Base-by-base conservation (phyloP, 2,329 filamentous ascomycete species). In the Aspergillus cejpii region DNA sequence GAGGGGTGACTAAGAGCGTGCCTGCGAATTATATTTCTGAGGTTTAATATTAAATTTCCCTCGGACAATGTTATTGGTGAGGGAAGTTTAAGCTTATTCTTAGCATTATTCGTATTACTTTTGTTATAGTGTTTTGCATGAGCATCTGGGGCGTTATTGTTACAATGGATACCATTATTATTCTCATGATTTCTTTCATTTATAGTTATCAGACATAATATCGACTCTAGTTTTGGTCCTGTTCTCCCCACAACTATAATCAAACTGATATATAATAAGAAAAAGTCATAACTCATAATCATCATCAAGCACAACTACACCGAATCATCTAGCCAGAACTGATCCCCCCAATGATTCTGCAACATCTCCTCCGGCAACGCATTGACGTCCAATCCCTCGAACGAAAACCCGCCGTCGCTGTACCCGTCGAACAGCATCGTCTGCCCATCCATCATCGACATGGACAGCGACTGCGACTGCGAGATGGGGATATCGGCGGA, bases 11-110 rank as follows among this genome's bases (percentile, higher is more conserved):
- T 39, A 90, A 83, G 62, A 95, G 89, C 64, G 92, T 98, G 43
- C 92, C 92, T 37, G 90, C 90, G 28, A 94, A 88, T 66, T 98
- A 97, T 72, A 79, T 97, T 48, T 85, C 89, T 68, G 79, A 84
- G 59, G 80, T 87, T 40, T 85, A 59, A 45, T 14, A 19, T 19
- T 17, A 20, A 17, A n/a, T n/a, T n/a, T n/a, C n/a, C n/a, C n/a
- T n/a, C n/a, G 29, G 15, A n/a, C 21, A 27, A 24, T 33, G 11
- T 23, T 17, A 10, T 37, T 31, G 29, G 23, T 23, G 19, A 44
- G 43, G 51, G 23, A 5, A 8, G 10, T 20, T 23, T 14, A 19
- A 38, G 24, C 20, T 44, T 38, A 33, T 14, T 24, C n/a, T 24
- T 43, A 38, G 10, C 5, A 10, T 26, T 21, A n/a, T 29, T 8